Conservation (phyloP, 352 stramenopile genomes). For the Pythium guiyangense region DNA sequence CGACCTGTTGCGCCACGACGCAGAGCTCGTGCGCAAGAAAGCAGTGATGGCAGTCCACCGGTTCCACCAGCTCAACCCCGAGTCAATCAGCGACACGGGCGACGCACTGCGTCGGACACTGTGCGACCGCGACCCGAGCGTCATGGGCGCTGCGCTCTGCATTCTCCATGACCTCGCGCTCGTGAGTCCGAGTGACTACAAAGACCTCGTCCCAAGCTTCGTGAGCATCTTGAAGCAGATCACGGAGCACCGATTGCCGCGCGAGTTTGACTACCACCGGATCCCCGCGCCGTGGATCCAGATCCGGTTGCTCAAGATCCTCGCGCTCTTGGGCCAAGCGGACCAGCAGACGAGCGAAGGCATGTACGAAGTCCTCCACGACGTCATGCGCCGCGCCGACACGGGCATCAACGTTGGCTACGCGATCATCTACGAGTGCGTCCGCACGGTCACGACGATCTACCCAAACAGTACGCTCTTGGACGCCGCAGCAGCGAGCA, state of each 20-base stretch:
- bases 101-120: conserved; percentile 94
- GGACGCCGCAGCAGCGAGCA: conserved; percentile 90
- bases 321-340: conserved; percentile 93
- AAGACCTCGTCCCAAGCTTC: conserved; percentile 98
- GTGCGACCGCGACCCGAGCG: conserved; percentile 97
- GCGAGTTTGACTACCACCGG: conserved; percentile 99
- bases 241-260: conserved; percentile 96
- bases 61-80: conserved; percentile 98
- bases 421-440: conserved; percentile 99
- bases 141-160: conserved; percentile 97
- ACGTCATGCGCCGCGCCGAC: conserved; percentile 98
- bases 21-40: conserved; percentile 99
- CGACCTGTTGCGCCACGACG: conserved; percentile 94
- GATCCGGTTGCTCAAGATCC: conserved; percentile 96
- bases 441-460: conserved; percentile 98
- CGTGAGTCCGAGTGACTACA: conserved; percentile 92
- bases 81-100: conserved; percentile 84
- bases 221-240: conserved; percentile 99
- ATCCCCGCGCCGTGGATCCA: conserved; percentile 99
- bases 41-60: conserved; percentile 97
- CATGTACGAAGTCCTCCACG: conserved; percentile 99
- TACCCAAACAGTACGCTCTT: conserved; percentile 98
- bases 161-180: conserved; percentile 92
- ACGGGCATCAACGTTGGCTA: conserved; percentile 99
- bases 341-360: conserved; percentile 94